Base-by-base conservation (phyloP, 768 basidiomycete species). In the Amanita exitialis region DNA sequence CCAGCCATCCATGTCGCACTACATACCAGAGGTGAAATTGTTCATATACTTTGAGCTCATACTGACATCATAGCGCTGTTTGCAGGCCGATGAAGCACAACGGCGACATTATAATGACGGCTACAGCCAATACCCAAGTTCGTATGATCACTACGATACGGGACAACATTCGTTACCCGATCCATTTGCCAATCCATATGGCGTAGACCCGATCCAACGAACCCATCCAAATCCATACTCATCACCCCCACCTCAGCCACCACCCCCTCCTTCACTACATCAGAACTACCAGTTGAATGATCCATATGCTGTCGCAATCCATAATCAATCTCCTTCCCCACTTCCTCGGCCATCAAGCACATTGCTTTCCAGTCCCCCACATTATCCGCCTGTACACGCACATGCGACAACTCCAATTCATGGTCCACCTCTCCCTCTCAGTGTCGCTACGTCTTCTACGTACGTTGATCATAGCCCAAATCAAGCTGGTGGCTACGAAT, bases 51-150 rank as follows among this genome's bases (percentile, higher is more conserved):
- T 28, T 35, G 18, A 49, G 37, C 18, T 16, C 6, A 16, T 16
- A 18, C 13, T 32, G 16, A 38, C n/a, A 30, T 49, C 21, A 25
- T 32, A 13, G 4, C 15, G n/a, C 20, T 8, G 4, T 37, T 27
- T 34, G 35, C 45, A 85, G 80, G 74, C 79, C 3, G 81, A 86
- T 62, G 81, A 86, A 63, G 78, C 71, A 12, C 82, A 83, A 56
- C 73, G 67, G 15, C 65, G 76, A 25, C 76, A 75, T 51, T 83
- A 86, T 64, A 83, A 84, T 59, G 83, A 87, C 53, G 81, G 82
- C 0, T 81, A 81, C 62, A 69, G 67, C 54, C 73, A 77, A 6
- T 79, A 83, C 55, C 61, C 66, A 42, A 67, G 65, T 43, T 71
- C 72, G 5, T 73, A 72, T 53, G 74, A 75, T 53, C 71, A 68